A percentile compares a stretch with the other conserved stretches of the same genome.
Evolutionary conservation across 345 rosid genomes (phyloP).

Genomic region (Microcos paniculata): DNA sequence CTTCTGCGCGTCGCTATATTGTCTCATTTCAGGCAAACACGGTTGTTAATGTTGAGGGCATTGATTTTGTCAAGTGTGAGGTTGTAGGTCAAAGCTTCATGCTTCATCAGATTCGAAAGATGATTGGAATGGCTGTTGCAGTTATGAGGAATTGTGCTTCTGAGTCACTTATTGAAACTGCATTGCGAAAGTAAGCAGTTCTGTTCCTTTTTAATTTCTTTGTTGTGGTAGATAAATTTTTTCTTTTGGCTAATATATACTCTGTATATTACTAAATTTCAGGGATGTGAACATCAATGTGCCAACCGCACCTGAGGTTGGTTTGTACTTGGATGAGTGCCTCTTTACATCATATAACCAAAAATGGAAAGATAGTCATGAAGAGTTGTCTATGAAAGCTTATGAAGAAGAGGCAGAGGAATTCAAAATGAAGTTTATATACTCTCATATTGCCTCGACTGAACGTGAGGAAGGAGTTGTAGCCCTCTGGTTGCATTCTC

Average conservation of each 20-base stretch:
- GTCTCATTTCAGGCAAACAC: slow-evolving; percentile 65
- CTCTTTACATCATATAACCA: slow-evolving; percentile 73
- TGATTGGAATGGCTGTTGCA: slow-evolving; percentile 92
- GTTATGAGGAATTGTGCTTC: slow-evolving; percentile 81
- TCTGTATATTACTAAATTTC: slow-evolving; percentile 1
- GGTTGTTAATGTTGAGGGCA: slow-evolving; percentile 57
- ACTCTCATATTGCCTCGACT: slow-evolving; percentile 74
- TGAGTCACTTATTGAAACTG: slow-evolving; percentile 61
- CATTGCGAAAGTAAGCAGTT: slow-evolving; percentile 61
- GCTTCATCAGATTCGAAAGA: slow-evolving; percentile 97
- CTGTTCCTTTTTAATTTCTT: not conserved
- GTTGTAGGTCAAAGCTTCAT: slow-evolving; percentile 98
- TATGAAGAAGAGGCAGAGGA: slow-evolving; percentile 70
- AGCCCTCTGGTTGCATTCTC: slow-evolving; percentile 91
- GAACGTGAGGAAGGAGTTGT: slow-evolving; percentile 85
- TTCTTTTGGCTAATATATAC: not conserved
- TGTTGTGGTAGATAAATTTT: not conserved
- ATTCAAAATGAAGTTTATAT: slow-evolving; percentile 79
- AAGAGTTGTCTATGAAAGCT: slow-evolving; percentile 77
- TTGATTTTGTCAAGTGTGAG: slow-evolving; percentile 90
- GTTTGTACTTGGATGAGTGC: slow-evolving; percentile 94
- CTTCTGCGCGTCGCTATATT: slow-evolving; percentile 71
- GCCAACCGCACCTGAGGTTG: slow-evolving; percentile 98
- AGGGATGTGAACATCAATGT: slow-evolving; percentile 73
- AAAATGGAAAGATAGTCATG: slow-evolving; percentile 83